These are phyloP conservation scores for Clonostachys chloroleuca DNA, from an alignment of 2,329 filamentous ascomycete species.

Conservation along the genomic window DNA sequence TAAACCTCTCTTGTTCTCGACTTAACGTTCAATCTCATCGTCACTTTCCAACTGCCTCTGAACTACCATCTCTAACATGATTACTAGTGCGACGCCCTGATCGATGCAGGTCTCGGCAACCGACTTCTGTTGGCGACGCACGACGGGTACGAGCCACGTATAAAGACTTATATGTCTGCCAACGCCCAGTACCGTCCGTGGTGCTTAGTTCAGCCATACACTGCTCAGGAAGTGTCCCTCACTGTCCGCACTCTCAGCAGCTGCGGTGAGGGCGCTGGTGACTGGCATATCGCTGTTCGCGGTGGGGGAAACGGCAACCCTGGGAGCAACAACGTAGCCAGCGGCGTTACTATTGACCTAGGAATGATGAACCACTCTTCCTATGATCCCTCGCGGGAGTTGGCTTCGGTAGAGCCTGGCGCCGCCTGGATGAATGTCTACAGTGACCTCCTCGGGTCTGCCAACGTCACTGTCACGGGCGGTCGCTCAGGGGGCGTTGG, in stretches of 20 bases:
- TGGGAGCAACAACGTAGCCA: constrained; percentile 33
- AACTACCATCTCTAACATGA: too few species aligned
- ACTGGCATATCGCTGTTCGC: constrained; percentile 38
- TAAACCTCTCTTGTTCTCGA: too few species aligned
- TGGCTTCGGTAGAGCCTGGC: constrained; percentile 5
- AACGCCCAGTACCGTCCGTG: constrained; percentile 6
- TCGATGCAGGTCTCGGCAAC: not conserved
- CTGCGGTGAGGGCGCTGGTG: constrained; percentile 9
- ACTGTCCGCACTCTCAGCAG: constrained; percentile 5
- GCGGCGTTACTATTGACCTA: constrained; percentile 39
- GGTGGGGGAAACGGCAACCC: constrained; percentile 42
- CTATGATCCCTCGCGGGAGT: constrained; percentile 4
- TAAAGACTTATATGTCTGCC: not conserved
- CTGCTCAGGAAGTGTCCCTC: constrained; percentile 12
- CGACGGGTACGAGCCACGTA: not conserved
- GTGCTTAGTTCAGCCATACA: constrained; percentile 15
- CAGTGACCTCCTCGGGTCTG: constrained; percentile 10
- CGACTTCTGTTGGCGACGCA: not conserved
- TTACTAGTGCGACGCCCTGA: not conserved
- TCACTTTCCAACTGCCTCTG: too few species aligned
- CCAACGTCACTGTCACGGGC: constrained; percentile 33
- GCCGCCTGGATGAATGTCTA: constrained; percentile 7
- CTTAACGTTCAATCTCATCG: too few species aligned
- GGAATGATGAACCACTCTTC: constrained; percentile 11
- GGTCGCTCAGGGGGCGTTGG: constrained; percentile 30